A percentile compares a stretch with the other conserved stretches of the same genome.
These are phyloP conservation scores for Daedalea quercina DNA, from an alignment of 768 basidiomycete species.

Conservation along the genomic window DNA sequence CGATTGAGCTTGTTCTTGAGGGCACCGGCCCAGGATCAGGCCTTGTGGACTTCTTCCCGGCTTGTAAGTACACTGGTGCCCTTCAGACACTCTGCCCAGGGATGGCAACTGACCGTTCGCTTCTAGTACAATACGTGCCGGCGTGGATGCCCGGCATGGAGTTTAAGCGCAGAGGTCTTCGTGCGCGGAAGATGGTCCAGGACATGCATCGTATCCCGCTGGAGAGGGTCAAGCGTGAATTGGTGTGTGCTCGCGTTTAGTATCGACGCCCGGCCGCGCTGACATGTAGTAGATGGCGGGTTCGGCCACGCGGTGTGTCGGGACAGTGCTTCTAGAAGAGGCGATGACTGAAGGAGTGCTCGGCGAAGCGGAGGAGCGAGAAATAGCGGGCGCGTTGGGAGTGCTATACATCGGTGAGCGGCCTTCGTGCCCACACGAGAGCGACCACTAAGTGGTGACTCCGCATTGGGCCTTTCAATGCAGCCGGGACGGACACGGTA, in stretches of 20 bases:
- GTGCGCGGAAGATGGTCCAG: slow-evolving; percentile 13
- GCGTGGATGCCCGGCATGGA: slow-evolving; percentile 13
- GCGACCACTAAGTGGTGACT: background rate
- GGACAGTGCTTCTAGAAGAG: slow-evolving; percentile 14
- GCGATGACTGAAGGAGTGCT: slow-evolving; percentile 2
- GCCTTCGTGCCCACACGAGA: background rate
- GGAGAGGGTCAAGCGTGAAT: slow-evolving; percentile 8
- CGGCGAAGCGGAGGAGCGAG: slow-evolving; percentile 12
- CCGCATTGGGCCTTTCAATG: background rate
- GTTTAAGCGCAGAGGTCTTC: slow-evolving; percentile 7
- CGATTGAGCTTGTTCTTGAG: slow-evolving; percentile 6
- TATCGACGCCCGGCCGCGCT: background rate
- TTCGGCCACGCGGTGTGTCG: slow-evolving; percentile 6
- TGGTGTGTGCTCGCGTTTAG: slow-evolving; percentile 1
- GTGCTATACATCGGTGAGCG: slow-evolving; percentile 19
- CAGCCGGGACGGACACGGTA: slow-evolving; percentile 20
- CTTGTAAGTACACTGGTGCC: slow-evolving; percentile 6
- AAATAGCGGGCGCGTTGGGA: slow-evolving; percentile 16
- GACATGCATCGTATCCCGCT: background rate
- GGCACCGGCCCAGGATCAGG: slow-evolving; percentile 9
- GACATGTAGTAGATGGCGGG: slow-evolving; percentile 1
- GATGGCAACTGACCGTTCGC: too few relatives aligned
- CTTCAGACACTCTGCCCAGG: too few relatives aligned
- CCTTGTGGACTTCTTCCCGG: slow-evolving; percentile 15
- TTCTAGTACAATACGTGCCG: slow-evolving; percentile 10